phyloP scores from a whole-genome alignment of 176 grass and related monocot species.

The Olyra latifolia region DNA sequence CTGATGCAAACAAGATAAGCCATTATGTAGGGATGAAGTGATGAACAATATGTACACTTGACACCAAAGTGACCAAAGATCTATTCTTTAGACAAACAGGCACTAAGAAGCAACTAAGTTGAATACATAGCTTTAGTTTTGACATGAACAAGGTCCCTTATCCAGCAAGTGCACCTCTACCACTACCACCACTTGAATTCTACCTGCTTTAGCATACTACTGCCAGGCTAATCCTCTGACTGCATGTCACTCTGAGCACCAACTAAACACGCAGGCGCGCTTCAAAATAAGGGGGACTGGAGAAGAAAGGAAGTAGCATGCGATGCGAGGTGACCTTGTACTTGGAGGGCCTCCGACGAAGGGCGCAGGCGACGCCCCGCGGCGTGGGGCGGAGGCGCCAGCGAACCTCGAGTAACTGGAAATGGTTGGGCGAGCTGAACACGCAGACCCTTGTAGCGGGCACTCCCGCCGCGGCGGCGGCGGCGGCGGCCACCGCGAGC shows the following conservation, averaged over 20 bases:
- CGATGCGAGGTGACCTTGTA: conserved; percentile 43
- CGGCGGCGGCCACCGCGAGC: conserved; percentile 32
- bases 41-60: not conserved
- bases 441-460: not conserved
- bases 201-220: not conserved
- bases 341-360: conserved; percentile 47
- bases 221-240: not conserved
- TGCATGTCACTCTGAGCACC: not conserved
- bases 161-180: not conserved
- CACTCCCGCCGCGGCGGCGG: not conserved
- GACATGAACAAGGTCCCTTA: not conserved
- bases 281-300: not conserved
- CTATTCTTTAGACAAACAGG: not conserved
- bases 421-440: not conserved
- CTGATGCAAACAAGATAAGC: not conserved
- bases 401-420: not conserved
- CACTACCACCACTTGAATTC: not conserved
- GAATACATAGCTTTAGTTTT: not conserved
- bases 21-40: not conserved
- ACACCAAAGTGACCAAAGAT: not conserved
- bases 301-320: not conserved
- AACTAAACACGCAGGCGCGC: not conserved
- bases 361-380: conserved; percentile 33
- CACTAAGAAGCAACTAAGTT: not conserved
- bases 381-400: not conserved